phyloP scores from a whole-genome alignment of 1,284 basidiomycete genomes.

The Ustilago esculenta region DNA sequence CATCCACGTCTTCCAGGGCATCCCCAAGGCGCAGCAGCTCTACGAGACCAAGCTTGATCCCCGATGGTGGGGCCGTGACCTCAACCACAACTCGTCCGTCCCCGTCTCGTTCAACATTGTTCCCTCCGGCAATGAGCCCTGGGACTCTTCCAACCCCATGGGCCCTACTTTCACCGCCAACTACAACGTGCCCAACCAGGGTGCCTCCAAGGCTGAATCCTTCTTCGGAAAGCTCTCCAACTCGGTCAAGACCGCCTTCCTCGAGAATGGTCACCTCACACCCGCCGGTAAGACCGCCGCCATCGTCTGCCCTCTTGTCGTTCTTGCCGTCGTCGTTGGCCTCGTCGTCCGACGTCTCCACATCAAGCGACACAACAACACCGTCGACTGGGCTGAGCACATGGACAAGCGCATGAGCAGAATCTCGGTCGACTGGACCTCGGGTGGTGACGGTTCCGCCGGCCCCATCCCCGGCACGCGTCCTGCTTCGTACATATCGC shows the following conservation, averaged over 20 bases:
- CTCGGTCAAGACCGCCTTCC: conserved; percentile 56
- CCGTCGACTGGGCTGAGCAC: conserved; percentile 63
- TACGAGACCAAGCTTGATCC: conserved; percentile 56
- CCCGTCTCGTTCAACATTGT: conserved; percentile 65
- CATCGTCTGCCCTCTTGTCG: conserved; percentile 60
- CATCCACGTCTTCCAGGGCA: conserved; percentile 57
- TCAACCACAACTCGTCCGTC: conserved; percentile 39
- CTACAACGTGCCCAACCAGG: conserved; percentile 52
- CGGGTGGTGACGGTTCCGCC: conserved; percentile 57
- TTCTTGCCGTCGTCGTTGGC: conserved; percentile 50
- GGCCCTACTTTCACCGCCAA: conserved; percentile 60
- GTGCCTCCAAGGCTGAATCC: conserved; percentile 40
- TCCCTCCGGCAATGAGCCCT: conserved; percentile 62
- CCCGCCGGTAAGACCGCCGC: conserved; percentile 60
- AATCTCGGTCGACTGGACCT: conserved; percentile 62
- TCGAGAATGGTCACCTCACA: conserved; percentile 51
- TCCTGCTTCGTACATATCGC: conserved; percentile 52
- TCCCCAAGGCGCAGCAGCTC: conserved; percentile 43
- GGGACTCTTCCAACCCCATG: conserved; percentile 62
- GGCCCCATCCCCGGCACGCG: conserved; percentile 56
- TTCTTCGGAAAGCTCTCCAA: conserved; percentile 47
- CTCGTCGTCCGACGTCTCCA: conserved; percentile 60
- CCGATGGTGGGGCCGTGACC: conserved; percentile 59
- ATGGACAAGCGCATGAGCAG: conserved; percentile 66
- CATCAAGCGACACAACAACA: conserved; percentile 65